These are phyloP conservation scores for Blastomyces silverae DNA, from an alignment of 2,329 filamentous ascomycete genomes.

Conservation along the genomic window DNA sequence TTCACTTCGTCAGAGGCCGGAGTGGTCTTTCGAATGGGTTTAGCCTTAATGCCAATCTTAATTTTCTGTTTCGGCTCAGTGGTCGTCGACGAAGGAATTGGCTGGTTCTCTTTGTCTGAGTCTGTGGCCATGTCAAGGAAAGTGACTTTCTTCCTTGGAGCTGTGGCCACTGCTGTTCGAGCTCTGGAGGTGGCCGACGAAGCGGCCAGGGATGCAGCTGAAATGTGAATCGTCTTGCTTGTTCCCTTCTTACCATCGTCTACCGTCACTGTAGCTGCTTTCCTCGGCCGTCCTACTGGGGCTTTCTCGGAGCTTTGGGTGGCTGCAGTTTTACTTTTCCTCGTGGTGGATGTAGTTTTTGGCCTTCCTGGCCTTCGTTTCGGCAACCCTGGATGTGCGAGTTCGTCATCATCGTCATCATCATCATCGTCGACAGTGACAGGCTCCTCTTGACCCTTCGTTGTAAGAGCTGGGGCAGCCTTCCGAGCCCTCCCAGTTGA, in stretches of 20 bases:
- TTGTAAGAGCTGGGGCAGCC: neutral
- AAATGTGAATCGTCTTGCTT: conserved; percentile 17
- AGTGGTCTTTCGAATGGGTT: conserved; percentile 41
- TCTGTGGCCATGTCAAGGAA: conserved; percentile 39
- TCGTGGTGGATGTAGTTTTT: conserved; percentile 12
- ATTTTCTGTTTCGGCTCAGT: conserved; percentile 24
- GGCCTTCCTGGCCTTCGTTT: conserved; percentile 20
- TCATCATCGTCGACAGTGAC: conserved; percentile 14
- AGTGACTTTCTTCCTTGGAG: conserved; percentile 41
- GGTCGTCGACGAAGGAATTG: conserved; percentile 27
- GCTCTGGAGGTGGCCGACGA: conserved; percentile 20
- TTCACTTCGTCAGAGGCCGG: conserved; percentile 29
- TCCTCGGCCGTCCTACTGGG: conserved; percentile 18
- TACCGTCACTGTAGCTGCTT: conserved; percentile 13
- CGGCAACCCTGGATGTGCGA: conserved; percentile 25
- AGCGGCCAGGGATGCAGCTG: conserved; percentile 9
- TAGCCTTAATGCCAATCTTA: conserved; percentile 38
- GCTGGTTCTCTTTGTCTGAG: conserved; percentile 38
- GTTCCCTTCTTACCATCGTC: conserved; percentile 18
- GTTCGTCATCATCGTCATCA: conserved; percentile 25
- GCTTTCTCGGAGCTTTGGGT: conserved; percentile 16
- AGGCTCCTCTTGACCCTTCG: neutral
- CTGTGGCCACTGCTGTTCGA: conserved; percentile 18
- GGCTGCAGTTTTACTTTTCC: conserved; percentile 18
- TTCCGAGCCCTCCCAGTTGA: neutral